A percentile compares a stretch with the other conserved stretches of the same genome.
Conservation (phyloP, 2,329 filamentous ascomycete species). For the Aschersonia sp. region DNA sequence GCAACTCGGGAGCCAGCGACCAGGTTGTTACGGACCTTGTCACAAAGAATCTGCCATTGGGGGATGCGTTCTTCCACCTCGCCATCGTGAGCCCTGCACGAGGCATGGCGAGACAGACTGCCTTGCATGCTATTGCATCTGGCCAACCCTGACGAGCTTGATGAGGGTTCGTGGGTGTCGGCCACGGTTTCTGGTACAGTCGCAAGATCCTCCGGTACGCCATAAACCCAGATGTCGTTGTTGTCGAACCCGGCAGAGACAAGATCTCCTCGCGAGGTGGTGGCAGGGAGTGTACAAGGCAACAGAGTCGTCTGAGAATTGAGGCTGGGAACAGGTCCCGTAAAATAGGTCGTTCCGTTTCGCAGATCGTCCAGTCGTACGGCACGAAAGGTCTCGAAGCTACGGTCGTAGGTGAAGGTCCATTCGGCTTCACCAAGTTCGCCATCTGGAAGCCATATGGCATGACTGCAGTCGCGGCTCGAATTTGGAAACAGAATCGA, state of each 20-base stretch:
- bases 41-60: conserved; percentile 56
- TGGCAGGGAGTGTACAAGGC: conserved; percentile 55
- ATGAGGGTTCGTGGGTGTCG: conserved; percentile 9
- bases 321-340: conserved; percentile 46
- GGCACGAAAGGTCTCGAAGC: conserved; percentile 64
- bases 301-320: conserved; percentile 41
- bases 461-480: conserved; percentile 67
- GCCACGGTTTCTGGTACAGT: conserved; percentile 32
- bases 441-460: conserved; percentile 51
- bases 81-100: conserved; percentile 13
- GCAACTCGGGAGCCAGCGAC: conserved; percentile 52
- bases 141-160: conserved; percentile 7
- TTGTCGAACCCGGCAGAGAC: conserved; percentile 61
- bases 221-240: conserved; percentile 66
- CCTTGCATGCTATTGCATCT: conserved; percentile 16
- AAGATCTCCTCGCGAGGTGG: conserved; percentile 55
- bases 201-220: conserved; percentile 59
- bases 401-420: conserved; percentile 66
- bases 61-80: conserved; percentile 28
- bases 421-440: conserved; percentile 53
- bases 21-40: conserved; percentile 56
- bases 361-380: conserved; percentile 61
- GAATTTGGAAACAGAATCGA: conserved; percentile 74
- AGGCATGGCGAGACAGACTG: conserved; percentile 14
- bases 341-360: conserved; percentile 68